These are phyloP conservation scores for Porogramme epimiltina DNA, from an alignment of 1,284 basidiomycete genomes.

Conservation along the genomic window DNA sequence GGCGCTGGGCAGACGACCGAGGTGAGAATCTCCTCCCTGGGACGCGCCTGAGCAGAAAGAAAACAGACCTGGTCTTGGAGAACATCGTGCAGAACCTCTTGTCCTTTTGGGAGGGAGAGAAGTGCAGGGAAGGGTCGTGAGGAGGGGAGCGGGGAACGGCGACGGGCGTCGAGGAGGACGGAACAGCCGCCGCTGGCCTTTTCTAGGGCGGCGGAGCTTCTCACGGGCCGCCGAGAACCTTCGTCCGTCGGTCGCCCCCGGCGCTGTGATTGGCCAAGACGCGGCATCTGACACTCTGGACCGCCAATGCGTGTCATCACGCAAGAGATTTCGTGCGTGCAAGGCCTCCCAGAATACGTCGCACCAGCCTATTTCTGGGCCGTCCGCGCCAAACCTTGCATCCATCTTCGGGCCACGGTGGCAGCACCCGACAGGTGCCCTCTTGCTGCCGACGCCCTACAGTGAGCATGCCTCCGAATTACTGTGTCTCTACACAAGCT, in stretches of 20 bases:
- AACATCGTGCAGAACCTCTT: slow-evolving; percentile 36
- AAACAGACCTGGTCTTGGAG: slow-evolving; percentile 39
- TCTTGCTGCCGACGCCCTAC: no score
- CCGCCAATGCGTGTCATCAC: background rate
- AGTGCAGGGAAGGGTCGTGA: slow-evolving; percentile 6
- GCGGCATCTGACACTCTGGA: background rate
- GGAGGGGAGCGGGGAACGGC: slow-evolving; percentile 5
- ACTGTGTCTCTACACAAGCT: background rate
- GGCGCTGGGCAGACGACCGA: slow-evolving; percentile 17
- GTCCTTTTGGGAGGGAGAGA: slow-evolving; percentile 13
- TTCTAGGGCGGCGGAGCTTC: slow-evolving; percentile 9
- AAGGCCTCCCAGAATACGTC: no score
- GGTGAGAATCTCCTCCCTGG: no score
- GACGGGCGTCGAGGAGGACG: slow-evolving; percentile 10
- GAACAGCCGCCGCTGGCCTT: slow-evolving; percentile 1
- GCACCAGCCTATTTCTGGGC: background rate
- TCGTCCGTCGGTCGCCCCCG: background rate
- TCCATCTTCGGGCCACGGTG: no score
- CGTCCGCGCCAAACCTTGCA: background rate
- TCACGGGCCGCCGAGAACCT: slow-evolving; percentile 18
- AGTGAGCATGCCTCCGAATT: no score
- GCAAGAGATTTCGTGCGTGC: no score
- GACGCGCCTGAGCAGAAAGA: no score
- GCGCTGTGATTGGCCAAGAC: background rate
- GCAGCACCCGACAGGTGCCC: no score